phyloP scores from a whole-genome alignment of 768 basidiomycete species.

The Lactarius akahatsu region DNA sequence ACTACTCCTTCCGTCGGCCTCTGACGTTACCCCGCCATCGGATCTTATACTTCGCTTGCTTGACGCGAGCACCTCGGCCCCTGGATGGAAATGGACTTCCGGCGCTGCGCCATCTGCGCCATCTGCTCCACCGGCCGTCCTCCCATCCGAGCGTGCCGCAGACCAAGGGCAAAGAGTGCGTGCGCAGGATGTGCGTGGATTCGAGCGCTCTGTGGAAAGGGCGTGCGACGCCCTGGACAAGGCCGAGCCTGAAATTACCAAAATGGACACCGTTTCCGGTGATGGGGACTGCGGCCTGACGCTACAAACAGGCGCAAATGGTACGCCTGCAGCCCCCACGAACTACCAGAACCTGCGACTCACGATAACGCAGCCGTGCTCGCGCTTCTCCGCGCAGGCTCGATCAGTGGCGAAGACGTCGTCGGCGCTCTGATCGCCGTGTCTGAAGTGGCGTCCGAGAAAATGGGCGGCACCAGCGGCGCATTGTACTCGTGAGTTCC shows the following conservation, averaged over 20 bases:
- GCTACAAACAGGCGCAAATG: constrained; percentile 71
- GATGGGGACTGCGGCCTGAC: constrained; percentile 81
- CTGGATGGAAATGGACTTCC: constrained; percentile 86
- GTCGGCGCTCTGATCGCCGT: constrained; percentile 64
- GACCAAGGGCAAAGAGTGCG: constrained; percentile 32
- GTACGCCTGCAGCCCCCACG: constrained; percentile 39
- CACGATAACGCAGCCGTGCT: constrained; percentile 51
- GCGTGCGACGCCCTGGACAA: constrained; percentile 66
- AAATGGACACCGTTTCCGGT: constrained; percentile 88
- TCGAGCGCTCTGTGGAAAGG: constrained; percentile 53
- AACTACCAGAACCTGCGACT: neutral
- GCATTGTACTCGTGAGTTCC: constrained; percentile 81
- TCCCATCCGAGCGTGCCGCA: constrained; percentile 16
- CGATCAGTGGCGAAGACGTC: constrained; percentile 62
- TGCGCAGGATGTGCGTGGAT: constrained; percentile 48
- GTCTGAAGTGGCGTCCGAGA: constrained; percentile 72
- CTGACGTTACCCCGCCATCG: constrained; percentile 40
- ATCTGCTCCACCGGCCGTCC: constrained; percentile 15
- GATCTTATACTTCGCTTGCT: constrained; percentile 61
- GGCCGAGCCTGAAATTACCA: constrained; percentile 87
- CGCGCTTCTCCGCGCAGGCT: constrained; percentile 51
- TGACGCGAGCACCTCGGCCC: constrained; percentile 64
- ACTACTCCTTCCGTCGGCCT: constrained; percentile 63
- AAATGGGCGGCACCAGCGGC: constrained; percentile 91
- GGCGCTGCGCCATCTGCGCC: constrained; percentile 39